Percentiles rank a stretch among this genome's conserved stretches.
Conservation (phyloP, 179 eudicot genomes). For the Spinacia oleracea region DNA sequence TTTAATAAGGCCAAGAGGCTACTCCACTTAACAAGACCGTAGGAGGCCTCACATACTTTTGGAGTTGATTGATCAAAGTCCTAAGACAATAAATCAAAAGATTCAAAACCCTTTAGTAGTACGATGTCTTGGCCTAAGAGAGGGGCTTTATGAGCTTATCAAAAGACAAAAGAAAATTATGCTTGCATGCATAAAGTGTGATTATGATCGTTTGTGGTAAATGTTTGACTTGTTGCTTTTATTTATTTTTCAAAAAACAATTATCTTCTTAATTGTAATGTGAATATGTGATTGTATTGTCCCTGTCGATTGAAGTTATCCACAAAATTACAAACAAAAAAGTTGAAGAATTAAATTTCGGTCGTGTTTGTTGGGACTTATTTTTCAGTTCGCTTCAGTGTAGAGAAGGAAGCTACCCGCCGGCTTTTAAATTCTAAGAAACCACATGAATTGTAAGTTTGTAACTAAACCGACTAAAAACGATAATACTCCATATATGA, state of each 20-base stretch:
- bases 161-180: slow-evolving; percentile 19
- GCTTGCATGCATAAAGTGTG: slow-evolving; percentile 7
- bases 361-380: too few species aligned
- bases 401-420: too few species aligned
- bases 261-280: neutral
- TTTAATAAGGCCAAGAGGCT: too few species aligned
- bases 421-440: too few species aligned
- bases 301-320: neutral
- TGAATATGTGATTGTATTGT: neutral
- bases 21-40: too few species aligned
- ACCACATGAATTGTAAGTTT: too few species aligned
- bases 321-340: neutral
- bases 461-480: too few species aligned
- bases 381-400: too few species aligned
- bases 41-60: neutral
- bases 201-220: slow-evolving; percentile 19
- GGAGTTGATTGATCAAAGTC: slow-evolving; percentile 8
- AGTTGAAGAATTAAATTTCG: neutral
- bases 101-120: neutral
- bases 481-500: too few species aligned
- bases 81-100: slow-evolving; percentile 10
- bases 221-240: slow-evolving; percentile 14
- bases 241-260: neutral
- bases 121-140: neutral
- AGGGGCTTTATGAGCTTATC: slow-evolving; percentile 8